These are phyloP conservation scores for Neurospora discreta DNA, from an alignment of 495 filamentous ascomycete genomes.

Conservation along the genomic window DNA sequence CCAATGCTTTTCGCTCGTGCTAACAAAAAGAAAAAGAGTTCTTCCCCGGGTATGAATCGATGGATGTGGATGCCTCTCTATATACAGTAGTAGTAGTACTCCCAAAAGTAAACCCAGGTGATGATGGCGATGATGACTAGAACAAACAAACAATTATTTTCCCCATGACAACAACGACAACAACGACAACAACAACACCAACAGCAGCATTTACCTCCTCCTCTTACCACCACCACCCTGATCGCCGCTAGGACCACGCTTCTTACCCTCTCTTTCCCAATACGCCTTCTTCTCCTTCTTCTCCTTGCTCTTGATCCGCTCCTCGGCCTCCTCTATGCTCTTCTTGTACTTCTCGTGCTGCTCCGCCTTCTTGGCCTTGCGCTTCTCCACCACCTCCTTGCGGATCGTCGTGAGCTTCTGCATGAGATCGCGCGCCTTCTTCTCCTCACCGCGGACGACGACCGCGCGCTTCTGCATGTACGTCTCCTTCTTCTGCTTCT, in stretches of 20 bases:
- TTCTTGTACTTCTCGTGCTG: slow-evolving; percentile 63
- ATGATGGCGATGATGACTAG: not conserved
- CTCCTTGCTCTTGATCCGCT: slow-evolving; percentile 74
- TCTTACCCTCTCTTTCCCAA: slow-evolving; percentile 91
- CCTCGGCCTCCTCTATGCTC: slow-evolving; percentile 66
- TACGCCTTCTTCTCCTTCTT: slow-evolving; percentile 86
- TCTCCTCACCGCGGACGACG: slow-evolving; percentile 68
- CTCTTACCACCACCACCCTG: slow-evolving; percentile 62
- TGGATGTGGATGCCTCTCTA: not conserved
- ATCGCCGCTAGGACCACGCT: slow-evolving; percentile 57
- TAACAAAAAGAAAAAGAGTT: not conserved
- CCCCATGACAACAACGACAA: not conserved
- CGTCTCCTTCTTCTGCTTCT: slow-evolving; percentile 66
- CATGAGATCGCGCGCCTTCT: slow-evolving; percentile 78
- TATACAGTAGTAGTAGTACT: not conserved
- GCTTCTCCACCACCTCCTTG: slow-evolving; percentile 80
- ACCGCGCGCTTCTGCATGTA: slow-evolving; percentile 93
- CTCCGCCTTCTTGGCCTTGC: slow-evolving; percentile 73
- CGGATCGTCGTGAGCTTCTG: slow-evolving; percentile 85
- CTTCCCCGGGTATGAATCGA: not conserved
- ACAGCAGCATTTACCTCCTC: slow-evolving; percentile 27
- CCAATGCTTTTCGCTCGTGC: not conserved
- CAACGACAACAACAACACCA: not conserved
- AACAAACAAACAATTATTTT: not conserved
- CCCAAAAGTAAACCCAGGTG: not conserved